phyloP scores from a whole-genome alignment of 208 protist species.

The Leishmania mexicana region DNA sequence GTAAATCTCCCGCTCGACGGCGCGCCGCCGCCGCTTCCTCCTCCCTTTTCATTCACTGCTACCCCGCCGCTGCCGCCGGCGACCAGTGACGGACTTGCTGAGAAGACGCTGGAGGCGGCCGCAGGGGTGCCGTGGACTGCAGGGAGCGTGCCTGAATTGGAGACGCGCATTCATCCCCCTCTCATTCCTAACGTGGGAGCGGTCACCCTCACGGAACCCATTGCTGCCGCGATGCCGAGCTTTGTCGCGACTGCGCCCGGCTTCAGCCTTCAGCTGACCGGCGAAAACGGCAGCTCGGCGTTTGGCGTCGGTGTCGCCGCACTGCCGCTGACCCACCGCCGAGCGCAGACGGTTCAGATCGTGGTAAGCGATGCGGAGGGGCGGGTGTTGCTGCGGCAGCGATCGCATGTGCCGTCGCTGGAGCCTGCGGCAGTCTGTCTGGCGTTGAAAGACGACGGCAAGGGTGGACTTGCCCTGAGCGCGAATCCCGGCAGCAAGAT shows the following conservation, averaged over 20 bases:
- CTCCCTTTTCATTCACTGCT: background rate
- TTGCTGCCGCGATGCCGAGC: background rate
- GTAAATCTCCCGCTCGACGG: constrained; percentile 14
- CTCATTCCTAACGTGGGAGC: background rate
- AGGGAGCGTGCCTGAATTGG: constrained; percentile 47
- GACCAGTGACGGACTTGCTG: background rate
- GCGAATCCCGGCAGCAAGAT: constrained; percentile 15
- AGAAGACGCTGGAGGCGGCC: background rate
- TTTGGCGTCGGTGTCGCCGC: constrained; percentile 41
- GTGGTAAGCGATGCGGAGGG: constrained; percentile 47
- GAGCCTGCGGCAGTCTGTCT: constrained; percentile 35
- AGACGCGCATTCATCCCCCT: constrained; percentile 40
- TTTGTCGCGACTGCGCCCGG: constrained; percentile 49
- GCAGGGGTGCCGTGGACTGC: background rate
- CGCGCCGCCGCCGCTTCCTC: background rate
- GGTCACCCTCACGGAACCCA: background rate
- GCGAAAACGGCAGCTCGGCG: constrained; percentile 53
- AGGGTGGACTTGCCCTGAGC: constrained; percentile 26
- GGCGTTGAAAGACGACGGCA: constrained; percentile 37
- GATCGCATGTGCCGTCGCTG: constrained; percentile 48
- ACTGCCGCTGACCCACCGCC: constrained; percentile 49
- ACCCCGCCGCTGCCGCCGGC: constrained; percentile 32
- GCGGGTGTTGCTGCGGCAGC: constrained; percentile 56
- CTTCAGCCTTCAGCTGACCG: constrained; percentile 60
- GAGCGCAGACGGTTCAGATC: constrained; percentile 56